These are phyloP conservation scores for Puccinia hordei DNA, from an alignment of 1,284 basidiomycete species.

Conservation along the genomic window DNA sequence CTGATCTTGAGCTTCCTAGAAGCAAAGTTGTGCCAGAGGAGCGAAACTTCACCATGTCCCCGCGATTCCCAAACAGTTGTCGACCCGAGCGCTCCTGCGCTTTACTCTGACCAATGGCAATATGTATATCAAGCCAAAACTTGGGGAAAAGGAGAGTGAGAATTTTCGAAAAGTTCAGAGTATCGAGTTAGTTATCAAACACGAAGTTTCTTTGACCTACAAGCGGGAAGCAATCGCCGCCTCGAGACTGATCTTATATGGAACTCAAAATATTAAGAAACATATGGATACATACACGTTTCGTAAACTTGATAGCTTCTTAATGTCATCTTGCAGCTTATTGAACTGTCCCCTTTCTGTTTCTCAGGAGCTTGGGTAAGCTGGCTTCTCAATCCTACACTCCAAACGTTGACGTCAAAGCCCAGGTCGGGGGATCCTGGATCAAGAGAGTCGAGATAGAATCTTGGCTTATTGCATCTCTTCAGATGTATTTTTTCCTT, in stretches of 20 bases:
- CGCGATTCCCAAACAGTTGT: neutral
- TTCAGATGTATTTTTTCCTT: neutral
- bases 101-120: neutral
- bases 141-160: neutral
- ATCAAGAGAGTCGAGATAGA: neutral
- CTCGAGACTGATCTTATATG: neutral
- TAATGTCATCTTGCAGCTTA: neutral
- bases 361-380: neutral
- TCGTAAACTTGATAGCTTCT: neutral
- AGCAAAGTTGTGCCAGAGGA: neutral
- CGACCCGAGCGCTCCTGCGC: conserved; percentile 2
- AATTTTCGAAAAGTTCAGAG: conserved; percentile 18
- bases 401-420: neutral
- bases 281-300: neutral
- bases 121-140: conserved; percentile 11
- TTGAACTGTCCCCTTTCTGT: neutral
- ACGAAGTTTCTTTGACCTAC: neutral
- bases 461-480: neutral
- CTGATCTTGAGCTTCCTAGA: neutral
- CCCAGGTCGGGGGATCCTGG: neutral
- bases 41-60: neutral
- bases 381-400: neutral
- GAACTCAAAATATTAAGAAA: conserved; percentile 21
- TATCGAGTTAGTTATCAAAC: neutral
- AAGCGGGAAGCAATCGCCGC: conserved; percentile 13